Conservation (phyloP, 768 basidiomycete genomes). For the Phanerochaete carnosa region DNA sequence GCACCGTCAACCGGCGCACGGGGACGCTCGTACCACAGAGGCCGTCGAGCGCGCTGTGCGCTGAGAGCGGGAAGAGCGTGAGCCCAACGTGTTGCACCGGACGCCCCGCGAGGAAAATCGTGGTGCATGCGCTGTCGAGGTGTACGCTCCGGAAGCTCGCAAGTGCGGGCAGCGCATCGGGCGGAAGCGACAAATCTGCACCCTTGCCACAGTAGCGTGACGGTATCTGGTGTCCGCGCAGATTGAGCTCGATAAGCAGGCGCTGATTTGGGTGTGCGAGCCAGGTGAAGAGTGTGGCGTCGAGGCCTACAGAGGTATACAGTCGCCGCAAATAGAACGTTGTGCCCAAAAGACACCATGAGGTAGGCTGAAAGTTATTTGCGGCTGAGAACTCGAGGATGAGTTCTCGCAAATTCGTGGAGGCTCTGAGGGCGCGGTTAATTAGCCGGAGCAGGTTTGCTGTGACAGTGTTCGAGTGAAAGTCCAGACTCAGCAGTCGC, state of each 20-base stretch:
- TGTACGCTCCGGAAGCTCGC: slow-evolving; percentile 51
- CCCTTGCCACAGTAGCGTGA: not conserved
- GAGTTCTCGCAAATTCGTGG: slow-evolving; percentile 39
- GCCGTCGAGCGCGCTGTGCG: slow-evolving; percentile 40
- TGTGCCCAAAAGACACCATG: slow-evolving; percentile 48
- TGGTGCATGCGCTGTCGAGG: slow-evolving; percentile 43
- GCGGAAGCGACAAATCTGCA: slow-evolving; percentile 32
- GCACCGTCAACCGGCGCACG: slow-evolving; percentile 50
- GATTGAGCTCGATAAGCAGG: slow-evolving; percentile 46
- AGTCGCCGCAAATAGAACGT: slow-evolving; percentile 44
- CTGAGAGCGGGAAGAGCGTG: slow-evolving; percentile 44
- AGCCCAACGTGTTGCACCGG: slow-evolving; percentile 51
- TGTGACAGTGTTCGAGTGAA: slow-evolving; percentile 35
- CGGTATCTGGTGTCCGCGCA: slow-evolving; percentile 43
- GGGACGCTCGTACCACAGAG: slow-evolving; percentile 36
- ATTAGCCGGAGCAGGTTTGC: slow-evolving; percentile 49
- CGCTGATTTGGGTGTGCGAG: slow-evolving; percentile 42
- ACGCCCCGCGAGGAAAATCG: slow-evolving; percentile 41
- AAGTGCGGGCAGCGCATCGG: slow-evolving; percentile 45
- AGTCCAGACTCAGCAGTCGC: slow-evolving; percentile 44
- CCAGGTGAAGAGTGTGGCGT: slow-evolving; percentile 43
- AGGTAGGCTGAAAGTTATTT: slow-evolving; percentile 32
- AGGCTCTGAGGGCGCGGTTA: slow-evolving; percentile 37
- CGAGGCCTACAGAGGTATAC: slow-evolving; percentile 56
- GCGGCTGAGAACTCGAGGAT: slow-evolving; percentile 44